Base-by-base conservation (phyloP, 805 yeast species). In the Sungouiozyma ichnusensis region DNA sequence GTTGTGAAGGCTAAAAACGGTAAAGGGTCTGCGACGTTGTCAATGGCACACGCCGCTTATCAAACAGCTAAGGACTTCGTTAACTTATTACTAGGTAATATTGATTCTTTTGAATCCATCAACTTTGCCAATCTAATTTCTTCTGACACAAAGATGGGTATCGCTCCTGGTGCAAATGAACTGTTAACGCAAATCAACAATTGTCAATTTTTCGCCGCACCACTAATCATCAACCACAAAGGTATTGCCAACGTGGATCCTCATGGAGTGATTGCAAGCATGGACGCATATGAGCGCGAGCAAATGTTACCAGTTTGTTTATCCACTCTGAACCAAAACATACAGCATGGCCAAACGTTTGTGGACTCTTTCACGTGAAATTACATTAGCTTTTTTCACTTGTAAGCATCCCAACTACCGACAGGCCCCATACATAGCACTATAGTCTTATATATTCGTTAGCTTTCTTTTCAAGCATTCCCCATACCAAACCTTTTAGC, bases 1-100 rank as follows among this genome's bases (percentile, higher is more conserved):
- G 95, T 88, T 38, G 97, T 88, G 49, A 72, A 83, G 68, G 97
- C 97, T 43, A 88, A 88, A 71, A 81, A 85, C 55, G 97, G 97
- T 49, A 80, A 80, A 40, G 97, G 97, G 34, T 85, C 95, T 38
- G 97, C 97, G 44, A 88, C 97, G 32, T 72, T 88, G 51, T 84
- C 95, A 24, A 90, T 88, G 97, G 97, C 97, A 8, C 82, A 79
- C 55, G 95, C 96, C 31, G 96, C 94, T 31, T 85, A 75, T 70
- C 74, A 80, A 52, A 82, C 86, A 61, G 83, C 87, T 24, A 79
- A 76, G 55, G 62, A 58, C 20, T 55, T 69, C 39, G 48, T 63
- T 19, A 53, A 56, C 27, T 52, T 68, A 14, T 27, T 65, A 16
- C 39, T 57, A 13, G 67, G 66, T n/a, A 54, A 58, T 39, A 44